Evolutionary conservation across 306 rosid genomes (phyloP).

Genomic region (Hippophae gyantsensis): DNA sequence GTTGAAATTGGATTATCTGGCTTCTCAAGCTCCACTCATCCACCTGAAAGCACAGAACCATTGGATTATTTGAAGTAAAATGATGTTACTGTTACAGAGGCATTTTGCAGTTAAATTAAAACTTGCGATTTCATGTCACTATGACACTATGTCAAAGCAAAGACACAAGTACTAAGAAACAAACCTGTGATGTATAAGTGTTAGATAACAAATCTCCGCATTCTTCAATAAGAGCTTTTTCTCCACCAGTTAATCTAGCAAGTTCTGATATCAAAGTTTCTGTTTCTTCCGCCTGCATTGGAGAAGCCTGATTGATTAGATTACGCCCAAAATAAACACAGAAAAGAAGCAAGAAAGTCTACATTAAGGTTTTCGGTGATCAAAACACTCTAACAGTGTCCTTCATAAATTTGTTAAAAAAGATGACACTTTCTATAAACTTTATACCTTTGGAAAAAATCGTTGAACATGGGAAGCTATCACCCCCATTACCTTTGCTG

Average conservation of each 20-base stretch:
- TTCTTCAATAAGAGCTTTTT: slow-evolving; percentile 61
- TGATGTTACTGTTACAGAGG: no score
- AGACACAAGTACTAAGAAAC: slow-evolving; percentile 7
- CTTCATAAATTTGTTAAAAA: background rate
- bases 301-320: slow-evolving; percentile 15
- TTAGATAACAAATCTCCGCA: slow-evolving; percentile 47
- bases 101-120: no score
- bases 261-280: slow-evolving; percentile 54
- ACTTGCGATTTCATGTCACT: no score
- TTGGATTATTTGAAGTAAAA: no score
- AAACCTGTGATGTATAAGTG: slow-evolving; percentile 56
- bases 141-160: no score
- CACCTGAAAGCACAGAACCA: slow-evolving; percentile 35
- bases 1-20: slow-evolving; percentile 49
- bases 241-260: slow-evolving; percentile 58
- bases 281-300: slow-evolving; percentile 57
- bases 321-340: slow-evolving; percentile 1
- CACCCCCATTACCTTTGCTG: slow-evolving; percentile 46
- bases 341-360: background rate
- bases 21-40: slow-evolving; percentile 76
- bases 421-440: background rate
- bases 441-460: slow-evolving; percentile 49
- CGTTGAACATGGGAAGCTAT: slow-evolving; percentile 39
- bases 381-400: no score
- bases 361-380: no score